Percentiles rank a stretch among this genome's conserved stretches.
These are phyloP conservation scores for Candida xiaguanensis DNA, from an alignment of 805 yeast genomes.

Conservation along the genomic window DNA sequence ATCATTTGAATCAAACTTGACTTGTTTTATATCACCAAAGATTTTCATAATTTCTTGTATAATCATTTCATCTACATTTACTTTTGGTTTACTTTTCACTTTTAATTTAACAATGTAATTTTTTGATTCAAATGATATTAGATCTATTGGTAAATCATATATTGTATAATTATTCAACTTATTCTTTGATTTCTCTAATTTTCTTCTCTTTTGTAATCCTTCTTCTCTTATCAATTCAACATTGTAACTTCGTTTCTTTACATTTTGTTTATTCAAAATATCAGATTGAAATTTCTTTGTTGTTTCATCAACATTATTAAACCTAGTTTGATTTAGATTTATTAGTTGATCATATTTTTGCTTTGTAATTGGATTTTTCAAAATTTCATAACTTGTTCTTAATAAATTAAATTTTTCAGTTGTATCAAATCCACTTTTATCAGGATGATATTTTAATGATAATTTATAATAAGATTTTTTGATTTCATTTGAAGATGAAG, in stretches of 20 bases:
- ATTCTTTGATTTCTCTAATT: slow-evolving; percentile 16
- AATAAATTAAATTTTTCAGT: slow-evolving; percentile 29
- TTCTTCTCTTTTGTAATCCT: slow-evolving; percentile 22
- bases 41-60: slow-evolving; percentile 39
- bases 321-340: slow-evolving; percentile 10
- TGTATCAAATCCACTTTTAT: slow-evolving; percentile 24
- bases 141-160: slow-evolving; percentile 9
- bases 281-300: slow-evolving; percentile 27
- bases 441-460: slow-evolving; percentile 40
- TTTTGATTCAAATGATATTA: not conserved
- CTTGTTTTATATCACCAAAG: slow-evolving; percentile 37
- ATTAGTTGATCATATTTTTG: slow-evolving; percentile 29
- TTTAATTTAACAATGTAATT: slow-evolving; percentile 25
- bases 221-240: slow-evolving; percentile 20
- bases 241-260: slow-evolving; percentile 6
- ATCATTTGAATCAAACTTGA: slow-evolving; percentile 9
- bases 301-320: slow-evolving; percentile 16
- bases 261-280: slow-evolving; percentile 21
- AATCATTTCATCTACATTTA: slow-evolving; percentile 26
- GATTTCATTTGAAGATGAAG: slow-evolving; percentile 22
- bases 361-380: slow-evolving; percentile 22
- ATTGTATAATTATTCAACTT: slow-evolving; percentile 5
- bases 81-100: slow-evolving; percentile 43
- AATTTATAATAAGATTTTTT: slow-evolving; percentile 27
- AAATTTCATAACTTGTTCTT: slow-evolving; percentile 28